Evolutionary conservation across 2,329 filamentous ascomycete species (phyloP), one percentile per base, ranked within the genome.

Genomic region (Dothiorella sarmentorum): DNA sequence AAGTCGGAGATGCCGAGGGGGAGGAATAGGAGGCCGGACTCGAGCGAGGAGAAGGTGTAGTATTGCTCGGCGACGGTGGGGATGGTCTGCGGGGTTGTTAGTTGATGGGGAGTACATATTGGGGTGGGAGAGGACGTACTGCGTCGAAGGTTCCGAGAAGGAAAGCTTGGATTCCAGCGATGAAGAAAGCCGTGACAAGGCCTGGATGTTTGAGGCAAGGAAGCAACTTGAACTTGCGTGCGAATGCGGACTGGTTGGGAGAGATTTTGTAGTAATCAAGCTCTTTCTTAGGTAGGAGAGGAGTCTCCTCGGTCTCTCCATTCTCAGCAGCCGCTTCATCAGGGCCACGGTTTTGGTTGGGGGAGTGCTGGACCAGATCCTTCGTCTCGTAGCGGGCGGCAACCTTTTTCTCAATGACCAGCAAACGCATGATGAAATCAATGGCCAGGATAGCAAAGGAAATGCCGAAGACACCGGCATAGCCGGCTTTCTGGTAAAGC

Each of bases 331-430:
- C 22, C 9, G 33, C 33, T 6, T 20, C 22, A 20, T 51, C 24
- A 11, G 11, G 27, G 4, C 10, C 11, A 3, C 15, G 33, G n/a
- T 20, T 45, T n/a, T 58, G 40, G 11, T 42, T 33, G 18, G n/a
- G 31, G 10, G 40, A 44, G 4, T 26, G 18, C 26, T 49, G 43
- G 22, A 51, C 11, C 26, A 58, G 56, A 24, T 58, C 56, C 5
- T 51, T 37, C 18, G 33, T 58, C 18, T 49, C 56, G 31, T 58
- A 58, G 37, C 56, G 31, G 7, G 43, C 56, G 6, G 83, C 83
- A 1, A 78, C 76, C 66, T 82, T 84, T 70, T 85, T 86, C 69
- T 88, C 85, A n/a, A 88, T 77, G 55, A 88, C 76, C 3, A 83
- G 66, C 0, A 85, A 64, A 13, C 85, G 79, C 77, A 87, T 80